Conservation (phyloP, 139 green algal species). For the Tetradesmus obliquus region DNA sequence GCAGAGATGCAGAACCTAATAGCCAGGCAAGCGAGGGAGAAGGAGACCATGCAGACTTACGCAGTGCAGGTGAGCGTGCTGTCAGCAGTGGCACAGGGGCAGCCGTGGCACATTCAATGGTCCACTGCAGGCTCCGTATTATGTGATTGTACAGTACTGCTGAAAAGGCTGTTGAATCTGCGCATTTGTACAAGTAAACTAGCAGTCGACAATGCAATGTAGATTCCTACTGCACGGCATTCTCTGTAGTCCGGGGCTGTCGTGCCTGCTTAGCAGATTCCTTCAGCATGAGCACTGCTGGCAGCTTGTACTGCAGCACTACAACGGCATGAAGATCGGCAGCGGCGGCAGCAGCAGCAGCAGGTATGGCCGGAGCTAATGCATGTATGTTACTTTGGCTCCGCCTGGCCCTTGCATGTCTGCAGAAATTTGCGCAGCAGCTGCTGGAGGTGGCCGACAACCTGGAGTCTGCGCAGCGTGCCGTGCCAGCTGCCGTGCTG, state of each 20-base stretch:
- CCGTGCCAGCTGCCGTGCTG: conserved; percentile 70
- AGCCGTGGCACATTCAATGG: neutral
- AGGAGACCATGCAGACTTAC: conserved; percentile 28
- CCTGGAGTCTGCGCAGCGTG: conserved; percentile 82
- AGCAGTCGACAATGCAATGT: no score
- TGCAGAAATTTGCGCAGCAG: conserved; percentile 70
- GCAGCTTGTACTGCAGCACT: no score
- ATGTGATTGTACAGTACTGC: no score
- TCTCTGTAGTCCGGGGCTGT: no score
- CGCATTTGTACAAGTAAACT: no score
- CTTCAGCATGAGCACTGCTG: no score
- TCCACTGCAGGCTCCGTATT: no score
- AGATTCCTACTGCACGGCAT: no score
- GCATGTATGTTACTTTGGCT: neutral
- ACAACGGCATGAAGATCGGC: no score
- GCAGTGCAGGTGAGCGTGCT: conserved; percentile 29
- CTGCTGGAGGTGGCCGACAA: conserved; percentile 97
- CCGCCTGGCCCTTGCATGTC: neutral
- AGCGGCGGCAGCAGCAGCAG: conserved; percentile 19
- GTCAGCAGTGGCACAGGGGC: neutral
- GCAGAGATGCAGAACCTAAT: conserved; percentile 38
- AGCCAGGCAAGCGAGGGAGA: conserved; percentile 17
- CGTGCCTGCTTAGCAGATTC: no score
- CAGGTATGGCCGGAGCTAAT: neutral
- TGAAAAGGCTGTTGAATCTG: no score